phyloP scores from a whole-genome alignment of 768 basidiomycete genomes.

The Suillus subalutaceus region DNA sequence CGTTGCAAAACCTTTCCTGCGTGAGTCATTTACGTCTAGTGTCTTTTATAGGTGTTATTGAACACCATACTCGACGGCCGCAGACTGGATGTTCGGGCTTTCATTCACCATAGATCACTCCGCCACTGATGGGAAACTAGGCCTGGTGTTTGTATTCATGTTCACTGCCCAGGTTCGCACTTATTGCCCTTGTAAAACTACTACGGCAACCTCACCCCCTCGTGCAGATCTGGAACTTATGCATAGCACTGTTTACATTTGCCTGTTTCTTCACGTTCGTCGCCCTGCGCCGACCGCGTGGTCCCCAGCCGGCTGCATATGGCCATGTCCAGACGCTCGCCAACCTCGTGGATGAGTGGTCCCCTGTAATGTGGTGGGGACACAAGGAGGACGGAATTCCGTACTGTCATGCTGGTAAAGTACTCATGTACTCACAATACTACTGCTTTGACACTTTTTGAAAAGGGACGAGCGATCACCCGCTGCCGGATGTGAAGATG shows the following conservation, averaged over 20 bases:
- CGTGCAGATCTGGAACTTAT: slow-evolving; percentile 30
- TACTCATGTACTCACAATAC: too few relatives aligned
- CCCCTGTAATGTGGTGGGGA: slow-evolving; percentile 36
- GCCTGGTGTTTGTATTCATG: slow-evolving; percentile 14
- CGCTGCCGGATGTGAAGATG: slow-evolving; percentile 25
- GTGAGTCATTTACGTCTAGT: slow-evolving; percentile 19
- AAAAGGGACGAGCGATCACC: slow-evolving; percentile 14
- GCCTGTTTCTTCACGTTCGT: slow-evolving; percentile 21
- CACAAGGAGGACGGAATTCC: slow-evolving; percentile 19
- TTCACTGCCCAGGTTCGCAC: slow-evolving; percentile 29
- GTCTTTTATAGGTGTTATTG: neutral
- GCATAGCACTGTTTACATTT: slow-evolving; percentile 24
- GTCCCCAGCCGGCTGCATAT: slow-evolving; percentile 35
- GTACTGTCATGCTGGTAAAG: slow-evolving; percentile 23
- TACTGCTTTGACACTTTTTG: neutral
- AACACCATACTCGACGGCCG: neutral
- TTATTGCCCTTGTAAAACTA: neutral
- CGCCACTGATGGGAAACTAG: too few relatives aligned
- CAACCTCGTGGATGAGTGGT: slow-evolving; percentile 40
- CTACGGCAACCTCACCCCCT: neutral
- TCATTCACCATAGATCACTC: slow-evolving; percentile 1
- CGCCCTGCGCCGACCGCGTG: slow-evolving; percentile 20
- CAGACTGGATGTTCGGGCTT: slow-evolving; percentile 38
- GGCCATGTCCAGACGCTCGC: slow-evolving; percentile 38
- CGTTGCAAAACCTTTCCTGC: slow-evolving; percentile 26